These are phyloP conservation scores for Lactifluus rugatus DNA, from an alignment of 768 basidiomycete species.

Conservation along the genomic window DNA sequence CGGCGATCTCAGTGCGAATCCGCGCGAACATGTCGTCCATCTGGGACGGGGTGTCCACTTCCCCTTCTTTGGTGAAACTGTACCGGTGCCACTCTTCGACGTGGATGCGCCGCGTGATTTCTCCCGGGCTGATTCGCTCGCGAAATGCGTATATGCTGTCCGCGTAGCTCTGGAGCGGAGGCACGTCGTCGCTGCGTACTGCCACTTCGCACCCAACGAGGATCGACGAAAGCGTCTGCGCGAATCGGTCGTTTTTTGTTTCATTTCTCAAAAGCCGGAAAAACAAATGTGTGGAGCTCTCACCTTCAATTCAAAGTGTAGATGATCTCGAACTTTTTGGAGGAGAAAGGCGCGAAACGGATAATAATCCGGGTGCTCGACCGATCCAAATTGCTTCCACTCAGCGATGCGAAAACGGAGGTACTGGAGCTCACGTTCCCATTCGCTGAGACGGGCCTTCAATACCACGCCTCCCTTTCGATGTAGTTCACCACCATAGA, in stretches of 20 bases:
- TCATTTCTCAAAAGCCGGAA: not conserved
- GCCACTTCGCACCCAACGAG: conserved; percentile 15
- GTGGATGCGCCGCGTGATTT: conserved; percentile 14
- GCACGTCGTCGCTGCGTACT: conserved; percentile 12
- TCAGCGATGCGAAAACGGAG: conserved; percentile 19
- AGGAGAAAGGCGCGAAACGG: conserved; percentile 14
- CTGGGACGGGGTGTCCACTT: not conserved
- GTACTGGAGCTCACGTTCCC: conserved; percentile 20
- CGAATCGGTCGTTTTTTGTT: too few species aligned
- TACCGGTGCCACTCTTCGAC: conserved; percentile 15
- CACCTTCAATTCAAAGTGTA: conserved; percentile 19
- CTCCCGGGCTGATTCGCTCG: conserved; percentile 16
- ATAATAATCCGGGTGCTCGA: conserved; percentile 16
- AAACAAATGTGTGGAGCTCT: not conserved
- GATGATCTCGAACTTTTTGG: conserved; percentile 10
- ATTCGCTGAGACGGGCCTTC: conserved; percentile 16
- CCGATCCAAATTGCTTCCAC: conserved; percentile 15
- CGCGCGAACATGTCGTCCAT: conserved; percentile 17
- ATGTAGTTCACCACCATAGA: conserved; percentile 17
- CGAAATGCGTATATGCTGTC: conserved; percentile 11
- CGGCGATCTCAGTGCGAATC: conserved; percentile 10
- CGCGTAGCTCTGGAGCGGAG: not conserved
- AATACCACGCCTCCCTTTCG: conserved; percentile 11
- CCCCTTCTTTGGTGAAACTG: not conserved
- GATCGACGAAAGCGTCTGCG: conserved; percentile 17